Conservation (phyloP, 2,329 filamentous ascomycete species). For the Penicillium sp. region DNA sequence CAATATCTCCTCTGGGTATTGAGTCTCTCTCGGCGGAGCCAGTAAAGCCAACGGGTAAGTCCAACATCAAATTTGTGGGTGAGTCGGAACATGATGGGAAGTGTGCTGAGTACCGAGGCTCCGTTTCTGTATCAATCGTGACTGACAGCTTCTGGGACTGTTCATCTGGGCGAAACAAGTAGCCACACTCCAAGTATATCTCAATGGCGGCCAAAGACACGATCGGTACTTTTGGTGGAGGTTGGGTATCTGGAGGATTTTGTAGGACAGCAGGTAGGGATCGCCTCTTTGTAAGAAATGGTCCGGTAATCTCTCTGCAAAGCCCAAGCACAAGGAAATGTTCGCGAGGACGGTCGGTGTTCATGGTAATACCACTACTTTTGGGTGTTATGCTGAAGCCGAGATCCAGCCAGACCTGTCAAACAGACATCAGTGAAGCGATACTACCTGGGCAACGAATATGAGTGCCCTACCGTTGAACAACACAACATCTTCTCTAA, state of each 20-base stretch:
- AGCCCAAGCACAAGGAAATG: slow-evolving; percentile 25
- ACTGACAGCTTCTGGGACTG: too few relatives aligned
- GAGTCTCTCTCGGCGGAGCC: background rate
- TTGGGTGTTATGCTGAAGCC: slow-evolving; percentile 26
- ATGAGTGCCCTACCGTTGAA: slow-evolving; percentile 22
- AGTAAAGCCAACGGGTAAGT: background rate
- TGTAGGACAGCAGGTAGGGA: slow-evolving; percentile 20
- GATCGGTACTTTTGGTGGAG: slow-evolving; percentile 17
- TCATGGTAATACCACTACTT: slow-evolving; percentile 7
- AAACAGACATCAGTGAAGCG: background rate
- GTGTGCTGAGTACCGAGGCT: background rate
- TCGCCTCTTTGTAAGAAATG: background rate
- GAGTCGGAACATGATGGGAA: background rate
- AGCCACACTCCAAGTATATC: slow-evolving; percentile 18
- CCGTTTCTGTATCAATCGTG: background rate
- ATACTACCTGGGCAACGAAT: background rate
- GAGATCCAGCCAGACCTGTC: slow-evolving; percentile 35
- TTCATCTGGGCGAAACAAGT: background rate
- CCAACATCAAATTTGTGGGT: background rate
- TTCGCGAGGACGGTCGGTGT: slow-evolving; percentile 1
- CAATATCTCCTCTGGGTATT: background rate
- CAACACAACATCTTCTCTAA: slow-evolving; percentile 25
- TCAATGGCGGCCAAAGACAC: slow-evolving; percentile 23
- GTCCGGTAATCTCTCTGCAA: slow-evolving; percentile 5
- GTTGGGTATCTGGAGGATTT: slow-evolving; percentile 12